phyloP scores from a whole-genome alignment of 768 basidiomycete species.

The Mycena kentingensis region DNA sequence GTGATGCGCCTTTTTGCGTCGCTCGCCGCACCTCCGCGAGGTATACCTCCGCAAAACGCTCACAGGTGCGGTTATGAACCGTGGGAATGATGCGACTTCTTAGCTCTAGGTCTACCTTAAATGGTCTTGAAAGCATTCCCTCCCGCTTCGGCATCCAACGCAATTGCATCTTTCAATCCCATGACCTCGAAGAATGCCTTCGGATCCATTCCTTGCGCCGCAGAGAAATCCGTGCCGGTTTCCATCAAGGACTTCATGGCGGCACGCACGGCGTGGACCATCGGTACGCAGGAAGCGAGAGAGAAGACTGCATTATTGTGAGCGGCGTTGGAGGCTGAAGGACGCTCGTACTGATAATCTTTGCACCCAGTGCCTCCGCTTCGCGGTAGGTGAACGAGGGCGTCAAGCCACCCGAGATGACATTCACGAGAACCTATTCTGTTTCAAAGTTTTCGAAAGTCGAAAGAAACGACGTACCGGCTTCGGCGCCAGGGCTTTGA shows the following conservation, averaged over 20 bases:
- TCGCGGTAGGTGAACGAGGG: constrained; percentile 72
- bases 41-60: no score
- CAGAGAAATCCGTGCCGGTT: constrained; percentile 70
- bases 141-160: constrained; percentile 16
- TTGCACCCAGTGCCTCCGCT: constrained; percentile 72
- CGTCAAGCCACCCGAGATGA: constrained; percentile 79
- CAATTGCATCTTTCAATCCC: constrained; percentile 32
- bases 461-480: constrained; percentile 44
- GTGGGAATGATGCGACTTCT: no score
- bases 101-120: no score
- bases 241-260: constrained; percentile 78
- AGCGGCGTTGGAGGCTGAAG: neutral
- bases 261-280: constrained; percentile 73
- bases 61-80: no score
- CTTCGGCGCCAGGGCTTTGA: constrained; percentile 69
- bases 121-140: no score
- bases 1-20: no score
- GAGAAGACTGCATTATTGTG: constrained; percentile 58
- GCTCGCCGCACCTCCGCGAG: no score
- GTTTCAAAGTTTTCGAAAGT: neutral
- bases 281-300: constrained; percentile 73
- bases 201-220: constrained; percentile 69
- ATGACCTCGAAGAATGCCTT: constrained; percentile 77
- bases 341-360: constrained; percentile 65
- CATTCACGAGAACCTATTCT: constrained; percentile 67